These are phyloP conservation scores for Ceratobasidium sp. DNA, from an alignment of 1,284 basidiomycete genomes.

Conservation along the genomic window DNA sequence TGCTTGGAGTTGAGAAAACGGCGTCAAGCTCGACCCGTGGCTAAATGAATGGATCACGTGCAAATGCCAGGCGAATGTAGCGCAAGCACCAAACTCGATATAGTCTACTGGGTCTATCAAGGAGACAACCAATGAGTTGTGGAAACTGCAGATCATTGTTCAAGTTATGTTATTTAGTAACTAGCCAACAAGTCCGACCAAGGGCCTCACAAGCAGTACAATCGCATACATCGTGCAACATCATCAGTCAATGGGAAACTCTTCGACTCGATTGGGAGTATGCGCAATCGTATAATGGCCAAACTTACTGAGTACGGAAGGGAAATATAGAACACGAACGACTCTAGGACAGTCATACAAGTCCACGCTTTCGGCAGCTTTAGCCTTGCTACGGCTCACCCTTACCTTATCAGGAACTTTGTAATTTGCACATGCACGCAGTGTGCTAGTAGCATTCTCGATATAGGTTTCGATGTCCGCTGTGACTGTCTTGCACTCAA, in stretches of 20 bases:
- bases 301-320: too few species aligned
- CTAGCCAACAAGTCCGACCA: too few species aligned
- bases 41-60: too few species aligned
- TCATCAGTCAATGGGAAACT: not conserved
- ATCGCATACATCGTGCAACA: too few species aligned
- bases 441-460: not conserved
- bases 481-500: not conserved
- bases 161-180: too few species aligned
- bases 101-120: not conserved
- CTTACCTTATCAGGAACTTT: not conserved
- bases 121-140: too few species aligned
- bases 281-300: not conserved
- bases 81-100: not conserved
- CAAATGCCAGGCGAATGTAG: too few species aligned
- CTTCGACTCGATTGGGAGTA: not conserved
- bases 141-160: too few species aligned
- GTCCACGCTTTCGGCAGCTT: not conserved
- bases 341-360: not conserved
- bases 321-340: conserved; percentile 1
- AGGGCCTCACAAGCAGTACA: too few species aligned
- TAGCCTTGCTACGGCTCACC: not conserved
- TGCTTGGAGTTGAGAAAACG: too few species aligned
- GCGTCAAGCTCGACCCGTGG: too few species aligned
- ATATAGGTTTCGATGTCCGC: not conserved
- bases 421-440: not conserved